A percentile compares a stretch with the other conserved stretches of the same genome.
phyloP scores from a whole-genome alignment of 2,329 filamentous ascomycete genomes.

The Akanthomyces uredinophilus region DNA sequence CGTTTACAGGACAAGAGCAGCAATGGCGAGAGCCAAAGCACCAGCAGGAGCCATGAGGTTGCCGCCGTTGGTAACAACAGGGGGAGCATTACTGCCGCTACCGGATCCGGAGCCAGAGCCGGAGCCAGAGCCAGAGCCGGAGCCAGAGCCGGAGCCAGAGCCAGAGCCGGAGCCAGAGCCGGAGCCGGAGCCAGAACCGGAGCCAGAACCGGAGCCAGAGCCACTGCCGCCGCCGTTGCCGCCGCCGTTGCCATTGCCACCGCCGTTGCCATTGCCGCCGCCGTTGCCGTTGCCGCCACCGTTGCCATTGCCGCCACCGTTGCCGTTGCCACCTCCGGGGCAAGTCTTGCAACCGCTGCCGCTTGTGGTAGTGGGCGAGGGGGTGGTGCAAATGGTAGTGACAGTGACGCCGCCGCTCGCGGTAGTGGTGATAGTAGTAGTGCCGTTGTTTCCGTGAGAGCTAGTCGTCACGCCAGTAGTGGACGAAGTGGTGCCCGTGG shows the following conservation, averaged over 20 bases:
- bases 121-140: not conserved
- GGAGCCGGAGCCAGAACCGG: not conserved
- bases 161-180: not conserved
- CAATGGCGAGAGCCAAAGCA: slow-evolving; percentile 11
- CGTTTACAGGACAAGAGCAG: slow-evolving; percentile 12
- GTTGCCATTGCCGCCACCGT: not conserved
- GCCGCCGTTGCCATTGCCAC: not conserved
- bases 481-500: not conserved
- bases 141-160: not conserved
- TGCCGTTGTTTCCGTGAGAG: not conserved
- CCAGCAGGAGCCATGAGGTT: slow-evolving; percentile 12
- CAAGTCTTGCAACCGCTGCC: slow-evolving; percentile 10
- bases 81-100: not conserved
- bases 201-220: not conserved
- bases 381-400: slow-evolving; percentile 6
- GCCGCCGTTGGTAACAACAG: not conserved
- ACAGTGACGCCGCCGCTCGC: not conserved
- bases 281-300: not conserved
- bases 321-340: not conserved
- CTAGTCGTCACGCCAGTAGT: not conserved
- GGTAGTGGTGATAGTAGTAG: not conserved
- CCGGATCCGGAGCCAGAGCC: not conserved
- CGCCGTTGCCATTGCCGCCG: not conserved
- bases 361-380: not conserved
- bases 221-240: not conserved